Conservation (phyloP, 345 rosid species). For the Salix brachista region DNA sequence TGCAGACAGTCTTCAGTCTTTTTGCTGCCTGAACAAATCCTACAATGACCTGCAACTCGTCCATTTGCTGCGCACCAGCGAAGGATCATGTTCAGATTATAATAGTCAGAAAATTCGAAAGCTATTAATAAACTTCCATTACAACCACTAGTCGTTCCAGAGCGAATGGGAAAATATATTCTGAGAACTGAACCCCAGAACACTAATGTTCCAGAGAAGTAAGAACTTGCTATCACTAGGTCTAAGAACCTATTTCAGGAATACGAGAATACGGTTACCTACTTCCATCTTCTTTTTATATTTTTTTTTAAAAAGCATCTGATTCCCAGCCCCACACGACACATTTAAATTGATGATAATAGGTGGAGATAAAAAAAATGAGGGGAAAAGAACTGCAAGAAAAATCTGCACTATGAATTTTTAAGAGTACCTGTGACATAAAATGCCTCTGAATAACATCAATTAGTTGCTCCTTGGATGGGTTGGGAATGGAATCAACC, state of each 20-base stretch:
- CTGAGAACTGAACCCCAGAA: neutral
- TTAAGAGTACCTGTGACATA: conserved; percentile 74
- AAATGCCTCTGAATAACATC: conserved; percentile 87
- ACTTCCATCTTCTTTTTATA: neutral
- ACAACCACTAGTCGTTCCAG: neutral
- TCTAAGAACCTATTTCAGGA: neutral
- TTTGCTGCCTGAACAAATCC: conserved; percentile 94
- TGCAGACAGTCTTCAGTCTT: conserved; percentile 64
- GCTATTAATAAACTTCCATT: neutral
- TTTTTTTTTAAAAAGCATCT: neutral
- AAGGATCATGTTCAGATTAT: neutral
- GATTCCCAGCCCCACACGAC: neutral
- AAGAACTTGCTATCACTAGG: neutral
- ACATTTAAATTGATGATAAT: neutral
- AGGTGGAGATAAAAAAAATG: neutral
- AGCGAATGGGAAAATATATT: neutral
- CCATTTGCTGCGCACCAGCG: conserved; percentile 66
- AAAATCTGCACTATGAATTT: neutral
- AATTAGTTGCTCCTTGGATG: conserved; percentile 76
- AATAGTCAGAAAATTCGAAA: neutral
- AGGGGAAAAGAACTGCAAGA: neutral
- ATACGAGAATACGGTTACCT: neutral
- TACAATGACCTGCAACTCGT: conserved; percentile 89
- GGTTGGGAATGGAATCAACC: conserved; percentile 80
- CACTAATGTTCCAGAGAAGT: neutral